Conservation (phyloP, 2,329 filamentous ascomycete genomes). For the Curvularia sp. region DNA sequence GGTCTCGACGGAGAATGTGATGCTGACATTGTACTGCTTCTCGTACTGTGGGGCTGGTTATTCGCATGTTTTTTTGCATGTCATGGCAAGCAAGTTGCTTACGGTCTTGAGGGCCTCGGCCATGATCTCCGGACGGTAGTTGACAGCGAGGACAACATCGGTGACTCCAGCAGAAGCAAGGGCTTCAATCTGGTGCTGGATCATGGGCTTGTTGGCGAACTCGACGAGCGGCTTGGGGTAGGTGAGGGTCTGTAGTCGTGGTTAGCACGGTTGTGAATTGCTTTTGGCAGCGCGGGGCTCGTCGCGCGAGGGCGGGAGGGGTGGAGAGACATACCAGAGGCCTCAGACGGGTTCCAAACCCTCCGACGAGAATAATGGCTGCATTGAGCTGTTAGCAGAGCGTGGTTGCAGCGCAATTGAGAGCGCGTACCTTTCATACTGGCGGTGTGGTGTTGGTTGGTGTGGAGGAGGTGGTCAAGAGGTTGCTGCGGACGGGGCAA, state of each 20-base stretch:
- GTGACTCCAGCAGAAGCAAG: slow-evolving; percentile 92
- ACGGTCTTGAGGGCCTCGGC: slow-evolving; percentile 90
- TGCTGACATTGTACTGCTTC: slow-evolving; percentile 89
- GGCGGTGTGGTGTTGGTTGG: slow-evolving; percentile 37
- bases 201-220: slow-evolving; percentile 99
- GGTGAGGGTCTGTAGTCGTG: slow-evolving; percentile 76
- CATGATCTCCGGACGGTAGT: slow-evolving; percentile 99
- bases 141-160: slow-evolving; percentile 96
- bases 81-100: slow-evolving; percentile 36
- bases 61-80: slow-evolving; percentile 12
- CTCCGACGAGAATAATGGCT: slow-evolving; percentile 99
- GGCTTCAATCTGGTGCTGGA: slow-evolving; percentile 95
- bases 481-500: slow-evolving; percentile 20
- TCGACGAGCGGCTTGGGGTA: slow-evolving; percentile 97
- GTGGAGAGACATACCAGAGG: slow-evolving; percentile 71
- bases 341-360: slow-evolving; percentile 96
- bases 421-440: slow-evolving; percentile 51
- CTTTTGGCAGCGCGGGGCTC: slow-evolving; percentile 28
- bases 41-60: slow-evolving; percentile 69
- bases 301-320: slow-evolving; percentile 17
- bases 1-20: slow-evolving; percentile 95
- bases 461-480: slow-evolving; percentile 16
- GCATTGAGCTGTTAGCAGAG: slow-evolving; percentile 18
- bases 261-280: slow-evolving; percentile 31
- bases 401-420: slow-evolving; percentile 14